These are phyloP conservation scores for Fusarium tjaetaba DNA, from an alignment of 2,329 filamentous ascomycete species.

Conservation along the genomic window DNA sequence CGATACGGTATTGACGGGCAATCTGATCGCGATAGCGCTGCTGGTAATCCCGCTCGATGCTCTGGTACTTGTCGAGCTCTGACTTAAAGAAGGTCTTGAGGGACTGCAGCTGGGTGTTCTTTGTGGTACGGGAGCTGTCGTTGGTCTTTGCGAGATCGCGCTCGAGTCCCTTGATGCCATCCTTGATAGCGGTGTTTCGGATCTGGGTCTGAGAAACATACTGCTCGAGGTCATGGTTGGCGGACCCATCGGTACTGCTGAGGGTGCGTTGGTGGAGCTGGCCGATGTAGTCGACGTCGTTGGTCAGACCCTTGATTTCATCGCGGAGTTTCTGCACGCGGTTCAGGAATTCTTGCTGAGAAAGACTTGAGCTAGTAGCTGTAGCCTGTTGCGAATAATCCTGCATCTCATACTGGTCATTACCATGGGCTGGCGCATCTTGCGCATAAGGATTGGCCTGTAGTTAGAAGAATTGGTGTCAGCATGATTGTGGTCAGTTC, in stretches of 20 bases:
- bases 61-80: conserved; percentile 75
- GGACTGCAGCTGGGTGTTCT: conserved; percentile 74
- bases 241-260: conserved; percentile 68
- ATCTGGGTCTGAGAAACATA: conserved; percentile 76
- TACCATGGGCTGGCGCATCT: conserved; percentile 38
- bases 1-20: conserved; percentile 81
- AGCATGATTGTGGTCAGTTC: conserved; percentile 25
- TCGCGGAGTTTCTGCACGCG: conserved; percentile 74
- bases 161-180: conserved; percentile 81
- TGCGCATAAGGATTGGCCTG: conserved; percentile 47
- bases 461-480: conserved; percentile 17
- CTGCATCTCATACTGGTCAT: conserved; percentile 65
- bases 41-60: conserved; percentile 77
- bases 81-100: conserved; percentile 78
- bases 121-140: conserved; percentile 69
- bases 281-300: conserved; percentile 73
- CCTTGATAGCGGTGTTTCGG: conserved; percentile 79
- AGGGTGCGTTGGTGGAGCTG: conserved; percentile 78
- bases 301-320: conserved; percentile 74
- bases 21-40: conserved; percentile 81
- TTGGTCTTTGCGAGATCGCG: conserved; percentile 72
- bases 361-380: conserved; percentile 52
- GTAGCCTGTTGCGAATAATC: conserved; percentile 56
- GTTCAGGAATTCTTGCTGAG: conserved; percentile 73
- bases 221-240: conserved; percentile 69